Percentiles rank a stretch among this genome's conserved stretches.
phyloP scores from a whole-genome alignment of 2,329 filamentous ascomycete genomes.

The Aspergillus ruber region DNA sequence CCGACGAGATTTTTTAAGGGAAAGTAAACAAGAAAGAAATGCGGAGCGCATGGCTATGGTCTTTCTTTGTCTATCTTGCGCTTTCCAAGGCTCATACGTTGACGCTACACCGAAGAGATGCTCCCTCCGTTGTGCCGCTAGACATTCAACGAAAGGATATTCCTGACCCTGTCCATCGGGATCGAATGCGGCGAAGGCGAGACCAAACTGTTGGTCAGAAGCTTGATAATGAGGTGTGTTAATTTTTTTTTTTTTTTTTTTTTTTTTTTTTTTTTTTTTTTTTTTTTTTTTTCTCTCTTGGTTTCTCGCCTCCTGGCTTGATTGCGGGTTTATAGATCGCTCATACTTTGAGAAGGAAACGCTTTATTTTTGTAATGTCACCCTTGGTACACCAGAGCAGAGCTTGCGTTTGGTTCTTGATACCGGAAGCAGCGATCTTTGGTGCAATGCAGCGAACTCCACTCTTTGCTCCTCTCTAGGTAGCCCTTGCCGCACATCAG shows the following conservation, averaged over 20 bases:
- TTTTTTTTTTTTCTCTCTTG: neutral
- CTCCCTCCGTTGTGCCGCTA: slow-evolving; percentile 44
- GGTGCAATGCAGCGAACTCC: slow-evolving; percentile 52
- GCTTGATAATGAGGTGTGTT: slow-evolving; percentile 49
- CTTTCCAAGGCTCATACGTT: slow-evolving; percentile 16
- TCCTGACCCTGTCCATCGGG: slow-evolving; percentile 40
- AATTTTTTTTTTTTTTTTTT: neutral
- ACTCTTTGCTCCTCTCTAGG: slow-evolving; percentile 36
- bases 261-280: neutral
- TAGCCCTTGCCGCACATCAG: slow-evolving; percentile 42
- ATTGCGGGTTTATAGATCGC: neutral
- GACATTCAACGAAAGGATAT: slow-evolving; percentile 46
- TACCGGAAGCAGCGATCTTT: slow-evolving; percentile 58
- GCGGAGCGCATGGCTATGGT: slow-evolving; percentile 14
- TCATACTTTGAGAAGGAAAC: slow-evolving; percentile 35
- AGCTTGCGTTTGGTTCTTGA: slow-evolving; percentile 53
- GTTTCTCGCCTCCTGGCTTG: neutral
- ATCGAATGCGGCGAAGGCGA: slow-evolving; percentile 40
- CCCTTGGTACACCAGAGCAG: slow-evolving; percentile 53
- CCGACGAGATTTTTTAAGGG: too few relatives aligned
- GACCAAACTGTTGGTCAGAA: slow-evolving; percentile 36
- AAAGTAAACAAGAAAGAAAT: slow-evolving; percentile 7
- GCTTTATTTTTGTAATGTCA: slow-evolving; percentile 54
- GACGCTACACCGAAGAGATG: slow-evolving; percentile 25
- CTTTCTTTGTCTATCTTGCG: slow-evolving; percentile 11